Evolutionary conservation across 2,329 filamentous ascomycete genomes (phyloP), one percentile per base, ranked within the genome.

Genomic region (Diaporthe humulicola): DNA sequence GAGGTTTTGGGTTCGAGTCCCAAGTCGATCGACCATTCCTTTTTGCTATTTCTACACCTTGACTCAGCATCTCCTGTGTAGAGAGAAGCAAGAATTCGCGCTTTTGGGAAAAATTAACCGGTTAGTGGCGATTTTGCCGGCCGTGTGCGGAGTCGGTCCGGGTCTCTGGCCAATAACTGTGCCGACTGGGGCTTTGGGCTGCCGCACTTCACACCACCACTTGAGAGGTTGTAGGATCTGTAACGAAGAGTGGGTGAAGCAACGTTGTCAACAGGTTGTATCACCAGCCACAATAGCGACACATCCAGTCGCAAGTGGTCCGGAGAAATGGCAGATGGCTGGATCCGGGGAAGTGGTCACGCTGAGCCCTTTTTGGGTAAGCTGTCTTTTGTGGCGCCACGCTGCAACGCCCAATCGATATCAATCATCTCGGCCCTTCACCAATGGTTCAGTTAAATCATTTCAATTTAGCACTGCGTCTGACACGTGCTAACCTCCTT

Each of bases 1-100:
- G 64, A 69, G 64, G 64, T 69, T 69, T 69, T 69, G 64, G 64
- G 64, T 69, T 69, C 64, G 64, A 69, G 64, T 69, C 64, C 64
- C 64, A 69, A 69, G 64, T 69, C 64, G 64, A 69, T 69, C 45
- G 64, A 40, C 64, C 64, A 28, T 7, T 5, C 0, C 2, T 28
- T 69, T 64, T 69, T 40, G 61, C 45, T 0, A 38, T 38, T 38
- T 28, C 9, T 19, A 2, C 17, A 7, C 8, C 42, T n/a, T 33
- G 17, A 14, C 28, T 30, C 25, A 17, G 7, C 1, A 28, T 40
- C 8, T 40, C 22, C 2, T 4, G n/a, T 9, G 22, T 25, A 50
- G 48, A 25, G 48, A 25, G 48, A n/a, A 52, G n/a, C n/a, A 25
- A 28, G n/a, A 52, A 52, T 6, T 52, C 48, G n/a, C 48, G 48